Evolutionary conservation across 2,329 filamentous ascomycete species (phyloP), one percentile per base, ranked within the genome.

Genomic region (Alternaria arborescens): DNA sequence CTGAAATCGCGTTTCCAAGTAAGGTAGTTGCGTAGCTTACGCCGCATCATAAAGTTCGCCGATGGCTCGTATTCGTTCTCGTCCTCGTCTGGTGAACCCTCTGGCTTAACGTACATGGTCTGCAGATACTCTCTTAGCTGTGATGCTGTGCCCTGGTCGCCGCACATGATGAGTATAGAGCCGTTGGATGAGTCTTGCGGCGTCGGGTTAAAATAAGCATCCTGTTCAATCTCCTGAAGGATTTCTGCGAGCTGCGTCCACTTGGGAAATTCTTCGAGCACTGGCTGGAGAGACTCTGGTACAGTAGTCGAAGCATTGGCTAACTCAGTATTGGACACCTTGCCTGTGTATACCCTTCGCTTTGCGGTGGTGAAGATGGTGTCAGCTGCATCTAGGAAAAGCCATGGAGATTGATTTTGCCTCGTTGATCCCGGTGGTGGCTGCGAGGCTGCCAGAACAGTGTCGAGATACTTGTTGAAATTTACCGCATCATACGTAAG

Each of bases 151-250:
- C 89, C 88, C 58, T 91, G 88, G 71, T 97, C 94, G 26, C 90
- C 90, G 74, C 94, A 98, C 95, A 99, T 98, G 76, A 99, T 92
- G 34, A 99, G 82, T 51, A 97, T 93, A 3, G 92, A 92, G n/a
- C 92, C 91, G 73, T 93, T 97, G 0, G 93, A 97, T 71, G 93
- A 92, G 76, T 95, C 93, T 57, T 87, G 85, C n/a, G 85, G 81
- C 8, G 84, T 82, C 6, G 92, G 91, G 64, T 96, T 94, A 72
- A 96, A 90, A 76, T 96, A 95, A 16, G 93, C 84, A 72, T 97
- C 94, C 54, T 90, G 88, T 72, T 98, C 95, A 68, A 99, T 97
- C 78, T 99, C 95, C 65, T 94, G 90, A 5, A 99, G 81, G 0
- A 97, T 89, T 58, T 97, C 93, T n/a, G 92, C 90, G 18, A 99